phyloP scores from a whole-genome alignment of 805 yeast genomes.

The Saccharomycopsis olivae region DNA sequence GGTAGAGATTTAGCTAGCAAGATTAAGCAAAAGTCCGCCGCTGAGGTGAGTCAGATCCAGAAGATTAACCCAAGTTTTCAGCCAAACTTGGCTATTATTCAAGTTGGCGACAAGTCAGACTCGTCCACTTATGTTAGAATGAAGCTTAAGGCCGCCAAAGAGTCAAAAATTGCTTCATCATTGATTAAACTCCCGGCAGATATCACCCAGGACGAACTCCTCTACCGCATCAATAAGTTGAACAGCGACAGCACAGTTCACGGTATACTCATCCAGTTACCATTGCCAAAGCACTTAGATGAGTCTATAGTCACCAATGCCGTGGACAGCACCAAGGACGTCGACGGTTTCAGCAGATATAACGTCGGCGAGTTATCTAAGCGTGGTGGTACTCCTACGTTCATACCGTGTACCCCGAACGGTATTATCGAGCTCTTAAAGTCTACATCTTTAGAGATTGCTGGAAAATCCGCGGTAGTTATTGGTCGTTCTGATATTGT shows the following conservation, averaged over 20 bases:
- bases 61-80: slow-evolving; percentile 38
- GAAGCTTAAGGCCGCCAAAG: slow-evolving; percentile 83
- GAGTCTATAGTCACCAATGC: slow-evolving; percentile 74
- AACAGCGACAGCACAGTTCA: slow-evolving; percentile 71
- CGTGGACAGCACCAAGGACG: slow-evolving; percentile 78
- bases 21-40: slow-evolving; percentile 23
- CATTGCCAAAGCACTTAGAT: slow-evolving; percentile 70
- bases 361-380: slow-evolving; percentile 88
- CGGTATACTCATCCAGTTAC: slow-evolving; percentile 85
- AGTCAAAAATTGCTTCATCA: slow-evolving; percentile 65
- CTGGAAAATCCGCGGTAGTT: slow-evolving; percentile 84
- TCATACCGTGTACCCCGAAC: slow-evolving; percentile 91
- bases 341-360: slow-evolving; percentile 85
- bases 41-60: slow-evolving; percentile 38
- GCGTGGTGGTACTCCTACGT: slow-evolving; percentile 72
- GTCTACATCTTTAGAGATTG: slow-evolving; percentile 50
- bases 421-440: slow-evolving; percentile 79
- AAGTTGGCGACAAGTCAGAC: slow-evolving; percentile 86
- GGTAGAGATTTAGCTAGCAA: slow-evolving; percentile 27
- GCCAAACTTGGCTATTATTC: slow-evolving; percentile 76
- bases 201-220: slow-evolving; percentile 47
- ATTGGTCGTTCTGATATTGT: slow-evolving; percentile 94
- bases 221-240: slow-evolving; percentile 48
- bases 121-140: slow-evolving; percentile 85
- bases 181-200: slow-evolving; percentile 54